Evolutionary conservation across 176 grass and related monocot species (phyloP).

Genomic region (Calamus simplicifolius): DNA sequence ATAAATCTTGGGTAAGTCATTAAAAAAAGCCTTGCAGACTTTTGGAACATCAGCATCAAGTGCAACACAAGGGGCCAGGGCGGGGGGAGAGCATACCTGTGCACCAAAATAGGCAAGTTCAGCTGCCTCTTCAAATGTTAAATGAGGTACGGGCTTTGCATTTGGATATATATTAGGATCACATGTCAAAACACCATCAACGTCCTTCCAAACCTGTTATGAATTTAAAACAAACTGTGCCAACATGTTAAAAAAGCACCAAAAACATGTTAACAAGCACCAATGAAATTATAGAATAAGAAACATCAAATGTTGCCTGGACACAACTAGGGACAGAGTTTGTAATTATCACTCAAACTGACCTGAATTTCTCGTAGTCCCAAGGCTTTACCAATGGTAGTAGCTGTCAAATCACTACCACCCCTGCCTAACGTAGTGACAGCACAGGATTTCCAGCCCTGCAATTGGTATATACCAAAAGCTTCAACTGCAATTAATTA

Average conservation of each 20-base stretch:
- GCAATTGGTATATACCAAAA: constrained; percentile 3
- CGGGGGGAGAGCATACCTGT: constrained; percentile 37
- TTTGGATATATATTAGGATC: constrained; percentile 84
- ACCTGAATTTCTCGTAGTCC: constrained; percentile 98
- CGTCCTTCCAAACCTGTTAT: constrained; percentile 89
- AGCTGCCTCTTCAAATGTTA: constrained; percentile 94
- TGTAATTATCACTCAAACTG: background rate
- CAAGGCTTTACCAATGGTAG: constrained; percentile 94
- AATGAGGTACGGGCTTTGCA: constrained; percentile 65
- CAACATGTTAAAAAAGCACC: too few relatives aligned
- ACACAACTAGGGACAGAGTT: too few relatives aligned
- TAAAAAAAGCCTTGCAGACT: too few relatives aligned
- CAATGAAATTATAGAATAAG: too few relatives aligned
- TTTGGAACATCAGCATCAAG: too few relatives aligned
- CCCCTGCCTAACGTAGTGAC: constrained; percentile 88
- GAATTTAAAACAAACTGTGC: too few relatives aligned
- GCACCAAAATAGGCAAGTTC: constrained; percentile 99
- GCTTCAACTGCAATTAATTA: too few relatives aligned
- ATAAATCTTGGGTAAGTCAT: too few relatives aligned
- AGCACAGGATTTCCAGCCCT: constrained; percentile 89
- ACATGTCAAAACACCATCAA: constrained; percentile 94
- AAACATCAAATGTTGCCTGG: too few relatives aligned
- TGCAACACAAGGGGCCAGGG: too few relatives aligned
- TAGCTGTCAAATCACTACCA: constrained; percentile 94
- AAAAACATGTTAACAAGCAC: too few relatives aligned